These are phyloP conservation scores for Wickerhamiella nectarea DNA, from an alignment of 805 yeast species.

Conservation along the genomic window DNA sequence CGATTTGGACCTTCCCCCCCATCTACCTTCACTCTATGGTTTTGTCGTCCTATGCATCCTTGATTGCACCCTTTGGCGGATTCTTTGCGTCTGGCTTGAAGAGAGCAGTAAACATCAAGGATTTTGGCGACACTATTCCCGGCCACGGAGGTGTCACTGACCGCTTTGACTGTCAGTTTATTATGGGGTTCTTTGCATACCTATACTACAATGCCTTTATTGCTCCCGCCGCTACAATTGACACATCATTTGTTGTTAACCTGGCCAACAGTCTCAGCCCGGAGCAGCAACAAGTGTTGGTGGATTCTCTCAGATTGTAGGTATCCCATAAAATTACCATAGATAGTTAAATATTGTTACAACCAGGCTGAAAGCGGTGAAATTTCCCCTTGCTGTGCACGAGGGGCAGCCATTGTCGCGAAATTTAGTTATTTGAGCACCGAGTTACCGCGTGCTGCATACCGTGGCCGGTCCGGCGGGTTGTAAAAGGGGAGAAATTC, in stretches of 20 bases:
- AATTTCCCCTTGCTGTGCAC: too few relatives aligned
- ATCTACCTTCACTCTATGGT: conserved; percentile 78
- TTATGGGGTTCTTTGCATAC: conserved; percentile 93
- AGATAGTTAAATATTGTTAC: too few relatives aligned
- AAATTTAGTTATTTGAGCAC: too few relatives aligned
- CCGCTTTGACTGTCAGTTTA: conserved; percentile 92
- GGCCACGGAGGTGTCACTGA: conserved; percentile 99
- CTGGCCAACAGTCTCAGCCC: neutral
- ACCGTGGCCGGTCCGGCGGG: too few relatives aligned
- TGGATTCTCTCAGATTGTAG: neutral
- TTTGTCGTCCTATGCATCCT: conserved; percentile 86
- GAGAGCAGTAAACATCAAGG: conserved; percentile 91
- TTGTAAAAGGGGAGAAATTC: neutral
- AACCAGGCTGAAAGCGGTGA: too few relatives aligned
- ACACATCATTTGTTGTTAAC: neutral
- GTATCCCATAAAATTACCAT: too few relatives aligned
- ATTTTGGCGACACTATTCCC: conserved; percentile 95
- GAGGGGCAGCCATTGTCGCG: too few relatives aligned
- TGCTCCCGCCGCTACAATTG: neutral
- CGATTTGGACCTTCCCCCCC: conserved; percentile 46
- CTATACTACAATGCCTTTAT: conserved; percentile 87
- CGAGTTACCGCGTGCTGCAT: too few relatives aligned
- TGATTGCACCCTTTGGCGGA: conserved; percentile 97
- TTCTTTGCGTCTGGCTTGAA: conserved; percentile 96
- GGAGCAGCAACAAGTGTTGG: neutral